Base-by-base conservation (phyloP, 2,329 filamentous ascomycete species). In the Huntiella moniliformis region DNA sequence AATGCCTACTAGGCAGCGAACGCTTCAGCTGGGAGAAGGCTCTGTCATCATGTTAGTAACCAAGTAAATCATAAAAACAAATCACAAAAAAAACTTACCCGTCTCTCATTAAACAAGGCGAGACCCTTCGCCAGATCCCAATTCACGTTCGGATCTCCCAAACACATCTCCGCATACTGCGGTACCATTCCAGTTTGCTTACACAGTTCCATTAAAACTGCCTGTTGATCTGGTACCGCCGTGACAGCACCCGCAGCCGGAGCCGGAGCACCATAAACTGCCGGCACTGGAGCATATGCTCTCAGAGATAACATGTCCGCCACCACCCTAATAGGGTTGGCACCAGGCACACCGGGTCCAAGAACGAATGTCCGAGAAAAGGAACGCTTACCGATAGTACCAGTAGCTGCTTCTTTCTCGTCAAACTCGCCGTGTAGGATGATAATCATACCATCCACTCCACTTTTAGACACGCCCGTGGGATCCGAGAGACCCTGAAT, bases 351-450 rank as follows among this genome's bases (percentile, higher is more conserved):
- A 31, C 82, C 83, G 1, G 85, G 84, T 0, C 83, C 83, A 13
- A 93, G 68, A 36, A 87, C 65, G 57, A 92, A 85, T 0, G 75
- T 81, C 43, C 86, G 77, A 45, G 86, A 84, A 60, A 93, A 93
- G 58, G 80, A 85, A 50, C 85, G 77, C 53, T 77, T 74, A 34
- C 74, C 68, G 38, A 70, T 71, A 38, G 71, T 68, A 41, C 69
- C 65, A 16, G 68, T 70, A 12, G 61, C 60, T 3, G 63, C 59
- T 53, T 82, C 73, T 13, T 78, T 65, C 57, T 94, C 86, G 42
- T 88, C 77, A 50, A 85, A 92, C 55, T 88, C 82, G 51, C 85
- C 82, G 54, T 91, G 82, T n/a, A 88, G 70, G 5, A 73, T 79
- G 53, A 92, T 73, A 42, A 83, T 70, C 52, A 92, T 72, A 5